These are phyloP conservation scores for Botryotinia calthae DNA, from an alignment of 2,329 filamentous ascomycete species.

Conservation along the genomic window DNA sequence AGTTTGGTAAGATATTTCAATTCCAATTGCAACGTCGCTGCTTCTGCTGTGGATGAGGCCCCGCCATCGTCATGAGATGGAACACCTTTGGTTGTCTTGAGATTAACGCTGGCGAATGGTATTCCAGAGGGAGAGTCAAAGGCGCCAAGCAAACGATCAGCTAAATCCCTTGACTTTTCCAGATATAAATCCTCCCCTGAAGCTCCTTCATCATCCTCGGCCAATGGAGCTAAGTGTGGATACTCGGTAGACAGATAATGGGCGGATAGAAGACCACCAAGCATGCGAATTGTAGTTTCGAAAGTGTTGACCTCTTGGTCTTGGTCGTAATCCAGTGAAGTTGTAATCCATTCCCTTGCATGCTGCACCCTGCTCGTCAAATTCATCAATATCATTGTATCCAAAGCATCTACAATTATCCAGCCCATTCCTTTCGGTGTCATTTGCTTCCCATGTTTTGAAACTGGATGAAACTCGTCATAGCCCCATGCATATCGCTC, in stretches of 20 bases:
- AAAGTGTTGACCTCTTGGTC: slow-evolving; percentile 96
- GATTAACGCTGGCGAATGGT: slow-evolving; percentile 85
- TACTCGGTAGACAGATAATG: slow-evolving; percentile 89
- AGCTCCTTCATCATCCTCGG: slow-evolving; percentile 67
- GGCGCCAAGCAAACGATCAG: slow-evolving; percentile 79
- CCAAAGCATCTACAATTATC: slow-evolving; percentile 95
- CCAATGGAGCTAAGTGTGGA: slow-evolving; percentile 72
- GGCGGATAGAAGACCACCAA: slow-evolving; percentile 87
- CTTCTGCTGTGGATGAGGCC: slow-evolving; percentile 90
- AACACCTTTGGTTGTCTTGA: slow-evolving; percentile 73
- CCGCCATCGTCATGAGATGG: slow-evolving; percentile 81
- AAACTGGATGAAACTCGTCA: slow-evolving; percentile 83
- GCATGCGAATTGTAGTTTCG: slow-evolving; percentile 96
- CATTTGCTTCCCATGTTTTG: slow-evolving; percentile 81
- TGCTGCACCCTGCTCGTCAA: slow-evolving; percentile 79
- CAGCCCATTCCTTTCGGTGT: slow-evolving; percentile 85
- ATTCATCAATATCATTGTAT: slow-evolving; percentile 99
- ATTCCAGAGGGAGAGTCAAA: slow-evolving; percentile 86
- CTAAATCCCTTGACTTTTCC: slow-evolving; percentile 91
- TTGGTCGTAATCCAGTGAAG: slow-evolving; percentile 79
- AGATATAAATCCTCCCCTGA: slow-evolving; percentile 88
- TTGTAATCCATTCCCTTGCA: slow-evolving; percentile 85
- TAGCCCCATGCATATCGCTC: slow-evolving; percentile 90
- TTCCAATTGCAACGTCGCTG: slow-evolving; percentile 88
- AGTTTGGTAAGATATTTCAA: slow-evolving; percentile 96